Evolutionary conservation across 176 grass and related monocot genomes (phyloP).

Genomic region (Triticum timopheevii): DNA sequence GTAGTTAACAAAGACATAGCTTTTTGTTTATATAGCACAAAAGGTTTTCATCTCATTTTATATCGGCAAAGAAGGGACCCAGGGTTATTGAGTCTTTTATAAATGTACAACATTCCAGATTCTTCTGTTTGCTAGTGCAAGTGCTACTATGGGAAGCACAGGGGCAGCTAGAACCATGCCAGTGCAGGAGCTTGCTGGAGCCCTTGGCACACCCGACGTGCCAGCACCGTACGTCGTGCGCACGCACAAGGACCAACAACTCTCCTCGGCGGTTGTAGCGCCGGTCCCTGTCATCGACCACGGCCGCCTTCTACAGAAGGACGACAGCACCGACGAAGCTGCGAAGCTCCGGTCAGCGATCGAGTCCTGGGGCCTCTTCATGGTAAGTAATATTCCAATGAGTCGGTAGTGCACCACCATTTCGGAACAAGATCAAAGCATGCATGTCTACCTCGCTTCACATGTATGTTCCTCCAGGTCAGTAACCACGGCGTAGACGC

Average conservation of each 20-base stretch:
- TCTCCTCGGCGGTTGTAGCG: not conserved
- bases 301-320: slow-evolving; percentile 13
- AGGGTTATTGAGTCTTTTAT: not conserved
- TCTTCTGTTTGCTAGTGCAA: not conserved
- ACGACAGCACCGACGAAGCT: slow-evolving; percentile 21
- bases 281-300: slow-evolving; percentile 44
- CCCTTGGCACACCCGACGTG: not conserved
- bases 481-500: slow-evolving; percentile 45
- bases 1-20: not conserved
- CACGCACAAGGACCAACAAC: not conserved
- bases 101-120: not conserved
- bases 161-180: not conserved
- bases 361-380: slow-evolving; percentile 54
- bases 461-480: slow-evolving; percentile 9
- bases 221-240: slow-evolving; percentile 38
- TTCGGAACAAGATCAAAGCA: not conserved
- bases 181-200: slow-evolving; percentile 38
- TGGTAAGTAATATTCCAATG: slow-evolving; percentile 17
- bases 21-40: not conserved
- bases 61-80: not conserved
- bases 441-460: not conserved
- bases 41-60: not conserved
- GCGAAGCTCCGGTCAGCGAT: slow-evolving; percentile 43
- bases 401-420: too few species aligned
- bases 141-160: not conserved